Evolutionary conservation across 2,329 filamentous ascomycete species (phyloP).

Genomic region (Mycocentrospora acerina): DNA sequence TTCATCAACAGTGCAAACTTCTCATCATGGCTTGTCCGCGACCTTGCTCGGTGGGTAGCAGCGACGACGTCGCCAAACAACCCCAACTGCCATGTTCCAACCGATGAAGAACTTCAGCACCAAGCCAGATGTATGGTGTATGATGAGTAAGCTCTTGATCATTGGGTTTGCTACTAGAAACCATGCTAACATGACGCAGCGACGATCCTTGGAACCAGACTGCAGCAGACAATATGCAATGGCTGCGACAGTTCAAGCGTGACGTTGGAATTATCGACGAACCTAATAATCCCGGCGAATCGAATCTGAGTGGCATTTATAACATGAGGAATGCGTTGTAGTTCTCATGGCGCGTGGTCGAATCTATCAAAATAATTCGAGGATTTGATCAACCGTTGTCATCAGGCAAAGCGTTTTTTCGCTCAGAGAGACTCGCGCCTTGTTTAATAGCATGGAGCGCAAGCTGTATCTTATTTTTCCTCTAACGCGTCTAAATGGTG

Average conservation of each 20-base stretch:
- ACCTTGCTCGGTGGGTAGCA: slow-evolving; percentile 25
- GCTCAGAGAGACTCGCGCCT: no score
- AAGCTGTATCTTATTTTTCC: no score
- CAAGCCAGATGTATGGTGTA: slow-evolving; percentile 38
- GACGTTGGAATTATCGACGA: slow-evolving; percentile 19
- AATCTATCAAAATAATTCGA: no score
- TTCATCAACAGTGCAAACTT: slow-evolving; percentile 10
- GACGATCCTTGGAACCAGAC: slow-evolving; percentile 44
- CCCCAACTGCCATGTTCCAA: slow-evolving; percentile 20
- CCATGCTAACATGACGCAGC: slow-evolving; percentile 2
- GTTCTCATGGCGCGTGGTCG: no score
- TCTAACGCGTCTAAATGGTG: no score
- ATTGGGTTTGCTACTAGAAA: neutral
- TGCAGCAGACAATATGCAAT: slow-evolving; percentile 36
- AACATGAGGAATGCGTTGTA: no score
- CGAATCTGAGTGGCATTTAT: no score
- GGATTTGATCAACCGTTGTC: no score
- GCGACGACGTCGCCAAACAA: slow-evolving; percentile 26
- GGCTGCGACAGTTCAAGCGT: slow-evolving; percentile 34
- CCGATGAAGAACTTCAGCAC: slow-evolving; percentile 37
- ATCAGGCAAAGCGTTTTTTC: no score
- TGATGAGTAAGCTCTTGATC: slow-evolving; percentile 9
- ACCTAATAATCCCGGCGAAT: no score
- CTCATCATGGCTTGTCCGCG: slow-evolving; percentile 19
- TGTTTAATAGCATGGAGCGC: no score